These are phyloP conservation scores for Stachybotrys elegans DNA, from an alignment of 2,329 filamentous ascomycete species.

Conservation along the genomic window DNA sequence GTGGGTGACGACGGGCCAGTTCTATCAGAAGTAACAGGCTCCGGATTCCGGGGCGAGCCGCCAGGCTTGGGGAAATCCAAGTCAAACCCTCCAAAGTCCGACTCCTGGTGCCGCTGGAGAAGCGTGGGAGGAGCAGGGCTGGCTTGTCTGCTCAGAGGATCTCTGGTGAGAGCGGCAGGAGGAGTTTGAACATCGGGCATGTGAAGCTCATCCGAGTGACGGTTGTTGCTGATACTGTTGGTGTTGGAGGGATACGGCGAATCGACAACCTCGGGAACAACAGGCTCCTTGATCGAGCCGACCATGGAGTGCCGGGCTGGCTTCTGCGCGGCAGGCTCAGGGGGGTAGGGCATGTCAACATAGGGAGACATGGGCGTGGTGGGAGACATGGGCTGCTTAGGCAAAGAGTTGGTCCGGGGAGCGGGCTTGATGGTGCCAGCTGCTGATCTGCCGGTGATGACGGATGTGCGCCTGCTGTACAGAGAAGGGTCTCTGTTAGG, in stretches of 20 bases:
- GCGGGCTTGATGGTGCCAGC: constrained; percentile 21
- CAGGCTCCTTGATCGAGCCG: neutral
- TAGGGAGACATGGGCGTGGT: constrained; percentile 33
- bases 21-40: too few species aligned
- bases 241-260: too few species aligned
- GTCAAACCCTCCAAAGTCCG: constrained; percentile 22
- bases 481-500: constrained; percentile 41
- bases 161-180: constrained; percentile 21
- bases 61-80: constrained; percentile 29
- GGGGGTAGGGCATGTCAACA: constrained; percentile 13
- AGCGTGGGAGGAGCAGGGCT: constrained; percentile 17
- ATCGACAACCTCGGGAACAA: too few species aligned
- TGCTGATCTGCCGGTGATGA: constrained; percentile 18
- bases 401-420: constrained; percentile 36
- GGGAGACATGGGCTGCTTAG: constrained; percentile 31
- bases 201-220: constrained; percentile 21
- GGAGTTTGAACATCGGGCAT: constrained; percentile 24
- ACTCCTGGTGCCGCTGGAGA: constrained; percentile 10
- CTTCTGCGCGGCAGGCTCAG: neutral
- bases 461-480: constrained; percentile 29
- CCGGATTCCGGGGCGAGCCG: too few species aligned
- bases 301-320: neutral
- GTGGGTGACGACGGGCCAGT: too few species aligned
- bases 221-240: neutral
- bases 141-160: constrained; percentile 15